Base-by-base conservation (phyloP, 1,284 basidiomycete species). In the Rhodotorula glutinis region DNA sequence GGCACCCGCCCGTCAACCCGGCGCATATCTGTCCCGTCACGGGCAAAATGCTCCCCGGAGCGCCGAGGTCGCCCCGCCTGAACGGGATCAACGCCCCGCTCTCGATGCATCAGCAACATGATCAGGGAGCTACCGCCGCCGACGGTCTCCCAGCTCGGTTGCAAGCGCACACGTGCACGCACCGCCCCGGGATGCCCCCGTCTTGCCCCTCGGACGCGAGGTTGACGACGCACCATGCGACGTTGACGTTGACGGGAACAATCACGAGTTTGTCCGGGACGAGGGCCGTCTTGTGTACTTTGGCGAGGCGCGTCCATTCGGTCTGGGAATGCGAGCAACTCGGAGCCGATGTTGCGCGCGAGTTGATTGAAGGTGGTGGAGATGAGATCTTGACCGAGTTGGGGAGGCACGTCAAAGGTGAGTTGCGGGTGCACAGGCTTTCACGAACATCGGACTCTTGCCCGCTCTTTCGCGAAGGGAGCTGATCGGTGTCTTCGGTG, bases 341-440 rank as follows among this genome's bases (percentile, higher is more conserved):
- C 46, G 92, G 92, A 3, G 82, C 80, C 62, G 82, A 80, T 47
- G 80, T 93, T 53, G 92, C 90, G 2, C 79, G 78, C 67, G 79
- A 81, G 21, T 78, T 95, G 67, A 83, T 89, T 47, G 83, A 83
- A 14, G 82, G 79, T 3, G 92, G 92, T 2, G 92, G 88, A 23
- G 83, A 82, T 75, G 83, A 83, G 69, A 90, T 95, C 70, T 76
- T 95, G 76, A 87, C 90, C 38, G 89, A 89, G 63, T 89, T 95
- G 74, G 87, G 85, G 21, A 77, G 77, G 66, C 87, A 91, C 72
- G 82, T 83, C 72, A 81, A 85, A 65, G 84, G 86, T 58, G 80
- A 74, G 17, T 53, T 29, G 2, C 16, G 5, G 33, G 33, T 11
- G 44, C 8, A 29, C 25, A 7, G 27, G 7, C 30, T 38, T 17